Evolutionary conservation across 805 yeast genomes (phyloP), one percentile per base, ranked within the genome.

Genomic region (Starmerella powellii): DNA sequence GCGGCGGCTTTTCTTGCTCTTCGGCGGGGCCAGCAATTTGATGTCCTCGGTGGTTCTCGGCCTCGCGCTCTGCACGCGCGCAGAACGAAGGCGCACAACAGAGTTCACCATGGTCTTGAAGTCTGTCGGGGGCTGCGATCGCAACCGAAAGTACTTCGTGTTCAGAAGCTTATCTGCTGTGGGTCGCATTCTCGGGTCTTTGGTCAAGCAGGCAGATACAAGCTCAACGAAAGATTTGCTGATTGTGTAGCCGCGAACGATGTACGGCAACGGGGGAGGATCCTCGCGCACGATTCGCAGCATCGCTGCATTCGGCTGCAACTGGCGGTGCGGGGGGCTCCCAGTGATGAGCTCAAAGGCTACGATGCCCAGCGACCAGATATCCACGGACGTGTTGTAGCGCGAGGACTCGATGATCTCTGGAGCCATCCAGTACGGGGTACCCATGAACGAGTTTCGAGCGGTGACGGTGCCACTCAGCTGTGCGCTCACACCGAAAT

Each of bases 401-500:
- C 91, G 94, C 8, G 63, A 59, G 35, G 60, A 54, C 56, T 71
- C 58, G 34, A 91, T 80, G n/a, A 88, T 81, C 59, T 91, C 98
- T 0, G 98, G 98, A 0, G 98, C 98, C 97, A 88, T 87, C 96
- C 96, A 87, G 61, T 75, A 84, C 12, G 96, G 95, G 0, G 96
- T 86, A 1, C 97, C 97, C 40, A 86, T 95, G 67, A 87, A 79
- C 0, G 95, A 83, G 42, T 73, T 74, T 49, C 78, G 72, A 46
- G 68, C 68, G 18, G 65, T 60, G 34, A 62, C 43, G 13, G 80
- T 70, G 34, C 67, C 62, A 17, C 78, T 71, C 21, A 87, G 67
- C 59, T 85, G 91, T 0, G 91, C 91, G 53, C 88, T 76, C 3
- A 87, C 95, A 1, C 97, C 97, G 65, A 87, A 87, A 63, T 88